Percentiles rank a stretch among this genome's conserved stretches.
Conservation (phyloP, 305 asterid species). For the Stenogyne calaminthoides region DNA sequence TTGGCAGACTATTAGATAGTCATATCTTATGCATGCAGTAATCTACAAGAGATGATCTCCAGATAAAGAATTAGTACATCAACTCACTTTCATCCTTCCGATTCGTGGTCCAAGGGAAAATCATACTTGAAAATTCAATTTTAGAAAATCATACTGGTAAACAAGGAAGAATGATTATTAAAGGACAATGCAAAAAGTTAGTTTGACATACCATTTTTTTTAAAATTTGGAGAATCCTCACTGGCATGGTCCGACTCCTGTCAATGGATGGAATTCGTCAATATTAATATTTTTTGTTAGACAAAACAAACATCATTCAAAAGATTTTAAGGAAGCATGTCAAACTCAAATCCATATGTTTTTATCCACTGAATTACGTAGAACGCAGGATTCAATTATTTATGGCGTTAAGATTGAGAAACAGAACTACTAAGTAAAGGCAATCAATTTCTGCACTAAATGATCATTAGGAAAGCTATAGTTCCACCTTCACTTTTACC, state of each 20-base stretch:
- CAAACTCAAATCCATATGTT: background rate
- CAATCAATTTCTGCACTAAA: background rate
- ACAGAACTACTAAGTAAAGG: background rate
- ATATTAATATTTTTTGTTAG: background rate
- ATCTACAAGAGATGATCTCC: background rate
- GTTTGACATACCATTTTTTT: constrained; percentile 64
- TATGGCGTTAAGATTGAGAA: background rate
- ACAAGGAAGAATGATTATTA: constrained; percentile 6
- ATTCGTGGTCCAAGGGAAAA: background rate
- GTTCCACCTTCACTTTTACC: constrained; percentile 6
- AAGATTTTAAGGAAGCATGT: background rate
- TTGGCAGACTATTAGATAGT: constrained; percentile 12
- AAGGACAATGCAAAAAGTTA: constrained; percentile 11
- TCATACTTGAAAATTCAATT: constrained; percentile 1
- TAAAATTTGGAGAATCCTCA: constrained; percentile 57
- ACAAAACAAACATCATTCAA: background rate
- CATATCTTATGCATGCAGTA: background rate
- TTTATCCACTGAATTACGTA: background rate
- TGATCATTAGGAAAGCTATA: background rate
- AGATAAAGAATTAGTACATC: background rate
- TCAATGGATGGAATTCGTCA: constrained; percentile 32
- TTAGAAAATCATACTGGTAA: background rate
- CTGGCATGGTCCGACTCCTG: constrained; percentile 51
- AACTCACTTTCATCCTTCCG: background rate
- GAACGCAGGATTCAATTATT: background rate